Evolutionary conservation across 1,139 yeast species (phyloP).

Genomic region (Hansenula lynferdii): DNA sequence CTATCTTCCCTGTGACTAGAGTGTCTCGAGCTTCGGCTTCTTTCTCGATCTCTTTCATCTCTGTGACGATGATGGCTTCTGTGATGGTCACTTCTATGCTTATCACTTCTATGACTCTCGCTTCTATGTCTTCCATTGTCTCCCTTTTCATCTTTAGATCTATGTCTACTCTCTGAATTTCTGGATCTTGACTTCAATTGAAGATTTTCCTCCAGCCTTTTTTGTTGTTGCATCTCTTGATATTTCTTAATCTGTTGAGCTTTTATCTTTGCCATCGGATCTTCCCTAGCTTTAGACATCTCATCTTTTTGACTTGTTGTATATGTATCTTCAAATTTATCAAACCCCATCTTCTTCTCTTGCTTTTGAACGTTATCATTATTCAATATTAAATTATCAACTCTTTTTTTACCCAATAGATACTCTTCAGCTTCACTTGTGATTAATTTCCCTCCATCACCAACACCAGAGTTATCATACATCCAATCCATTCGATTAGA

Average conservation of each 20-base stretch:
- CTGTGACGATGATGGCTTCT: not conserved
- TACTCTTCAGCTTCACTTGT: slow-evolving; percentile 38
- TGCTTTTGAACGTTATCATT: slow-evolving; percentile 7
- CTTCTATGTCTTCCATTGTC: too few relatives aligned
- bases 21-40: not conserved
- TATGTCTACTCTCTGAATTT: too few relatives aligned
- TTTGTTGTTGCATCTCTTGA: slow-evolving; percentile 14
- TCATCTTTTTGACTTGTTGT: slow-evolving; percentile 19
- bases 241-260: slow-evolving; percentile 33
- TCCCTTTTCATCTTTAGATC: too few relatives aligned
- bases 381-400: slow-evolving; percentile 32
- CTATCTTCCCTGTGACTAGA: not conserved
- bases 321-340: slow-evolving; percentile 10
- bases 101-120: too few relatives aligned
- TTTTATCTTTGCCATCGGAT: slow-evolving; percentile 50
- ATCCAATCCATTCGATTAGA: slow-evolving; percentile 73
- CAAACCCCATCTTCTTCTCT: slow-evolving; percentile 16
- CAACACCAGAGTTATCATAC: slow-evolving; percentile 51
- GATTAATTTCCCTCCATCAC: slow-evolving; percentile 13
- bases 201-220: slow-evolving; percentile 7
- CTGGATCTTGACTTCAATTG: slow-evolving; percentile 1
- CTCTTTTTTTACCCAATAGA: slow-evolving; percentile 43
- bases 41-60: not conserved
- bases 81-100: not conserved
- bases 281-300: slow-evolving; percentile 33